Evolutionary conservation across 768 basidiomycete species (phyloP), one percentile per base, ranked within the genome.

Genomic region (Daedalea quercina): DNA sequence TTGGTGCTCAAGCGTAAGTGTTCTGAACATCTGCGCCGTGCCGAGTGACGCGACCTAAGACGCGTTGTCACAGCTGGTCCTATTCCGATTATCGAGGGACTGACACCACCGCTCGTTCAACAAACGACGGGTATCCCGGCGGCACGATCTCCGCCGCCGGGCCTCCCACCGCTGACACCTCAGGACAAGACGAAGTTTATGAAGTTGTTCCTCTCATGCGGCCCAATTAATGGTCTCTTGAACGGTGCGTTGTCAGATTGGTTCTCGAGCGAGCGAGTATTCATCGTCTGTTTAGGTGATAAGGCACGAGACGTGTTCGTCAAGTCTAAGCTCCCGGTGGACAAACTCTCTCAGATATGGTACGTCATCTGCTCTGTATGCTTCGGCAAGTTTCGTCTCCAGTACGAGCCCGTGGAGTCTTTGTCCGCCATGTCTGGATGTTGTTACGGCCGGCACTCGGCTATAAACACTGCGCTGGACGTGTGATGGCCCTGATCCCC

Each of bases 301-400:
- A 90, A 94, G 70, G 92, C 94, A 6, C 80, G 89, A 50, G 84
- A 88, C 61, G 79, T 96, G 45, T 97, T 98, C 64, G 71, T 97
- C 59, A 96, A 92, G 71, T 94, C 91, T 37, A 86, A 88, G 60
- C 78, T 99, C 34, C 75, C 85, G 0, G 83, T 87, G 58, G 93
- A 95, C 52, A 87, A 87, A 58, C 79, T 99, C 23, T 83, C 87
- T 31, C 88, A 92, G 65, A 94, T 98, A 71, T 99, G 96, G 95
- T 91, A 54, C 51, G 81, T 63, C 13, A 17, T 31, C 28, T 11
- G 28, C 28, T 31, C 28, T 31, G 28, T 31, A 31, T 31, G 28
- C 6, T 31, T 31, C 6, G 4, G 28, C 11, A 31, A 4, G 11
- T 6, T 4, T 31, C 6, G 6, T 31, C 28, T 31, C 28, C 28